A percentile compares a stretch with the other conserved stretches of the same genome.
These are phyloP conservation scores for Penicillium sp. DNA, from an alignment of 2,329 filamentous ascomycete species.

Conservation along the genomic window DNA sequence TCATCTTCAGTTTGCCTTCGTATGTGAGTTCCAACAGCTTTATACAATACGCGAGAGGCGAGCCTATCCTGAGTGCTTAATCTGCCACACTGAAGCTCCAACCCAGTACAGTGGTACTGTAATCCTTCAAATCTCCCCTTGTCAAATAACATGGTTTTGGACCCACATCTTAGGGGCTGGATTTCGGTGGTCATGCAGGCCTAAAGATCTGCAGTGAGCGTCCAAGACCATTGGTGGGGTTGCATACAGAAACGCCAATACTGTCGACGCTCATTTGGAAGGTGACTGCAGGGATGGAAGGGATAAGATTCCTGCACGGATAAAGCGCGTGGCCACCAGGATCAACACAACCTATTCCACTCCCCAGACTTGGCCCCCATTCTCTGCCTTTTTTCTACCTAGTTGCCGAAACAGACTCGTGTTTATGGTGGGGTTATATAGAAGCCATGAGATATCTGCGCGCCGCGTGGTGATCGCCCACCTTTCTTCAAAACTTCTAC, in stretches of 20 bases:
- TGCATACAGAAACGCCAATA: not conserved
- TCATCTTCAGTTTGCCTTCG: no score
- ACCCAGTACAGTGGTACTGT: not conserved
- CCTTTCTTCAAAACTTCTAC: not conserved
- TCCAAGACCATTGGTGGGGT: not conserved
- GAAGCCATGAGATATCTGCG: not conserved
- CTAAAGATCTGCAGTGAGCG: not conserved
- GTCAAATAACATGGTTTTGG: not conserved
- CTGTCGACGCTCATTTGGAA: not conserved
- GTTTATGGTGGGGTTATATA: not conserved
- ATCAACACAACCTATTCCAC: not conserved
- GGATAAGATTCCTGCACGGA: not conserved
- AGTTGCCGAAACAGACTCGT: not conserved
- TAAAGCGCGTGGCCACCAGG: not conserved
- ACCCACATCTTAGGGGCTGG: not conserved
- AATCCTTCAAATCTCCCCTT: not conserved
- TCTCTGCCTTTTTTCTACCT: not conserved
- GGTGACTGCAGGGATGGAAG: not conserved
- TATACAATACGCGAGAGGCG: no score
- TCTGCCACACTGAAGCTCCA: not conserved
- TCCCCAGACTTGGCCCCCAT: not conserved
- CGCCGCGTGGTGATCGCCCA: not conserved
- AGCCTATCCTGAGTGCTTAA: no score
- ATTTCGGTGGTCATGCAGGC: not conserved
- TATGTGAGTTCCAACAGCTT: no score